These are phyloP conservation scores for Groenewaldozyma tartarivorans DNA, from an alignment of 805 yeast species.

Conservation along the genomic window DNA sequence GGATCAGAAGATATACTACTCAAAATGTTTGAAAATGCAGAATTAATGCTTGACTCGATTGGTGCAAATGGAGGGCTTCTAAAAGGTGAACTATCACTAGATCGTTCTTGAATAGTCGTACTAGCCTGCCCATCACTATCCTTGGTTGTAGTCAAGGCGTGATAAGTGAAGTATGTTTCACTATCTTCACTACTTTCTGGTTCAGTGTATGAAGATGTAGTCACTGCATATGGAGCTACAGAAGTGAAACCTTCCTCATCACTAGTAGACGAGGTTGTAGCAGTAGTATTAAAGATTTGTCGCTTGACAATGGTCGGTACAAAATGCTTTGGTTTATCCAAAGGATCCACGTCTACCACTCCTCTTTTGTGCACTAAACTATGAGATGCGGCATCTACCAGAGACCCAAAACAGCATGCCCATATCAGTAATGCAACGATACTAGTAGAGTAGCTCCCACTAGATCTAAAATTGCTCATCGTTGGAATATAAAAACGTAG, in stretches of 20 bases:
- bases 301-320: neutral
- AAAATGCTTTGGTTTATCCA: neutral
- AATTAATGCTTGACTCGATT: conserved; percentile 13
- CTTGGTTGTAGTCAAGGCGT: neutral
- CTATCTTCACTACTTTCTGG: neutral
- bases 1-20: conserved; percentile 12
- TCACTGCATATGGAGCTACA: neutral
- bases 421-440: too few species aligned
- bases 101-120: neutral
- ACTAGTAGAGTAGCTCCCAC: too few species aligned
- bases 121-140: neutral
- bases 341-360: neutral
- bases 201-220: neutral
- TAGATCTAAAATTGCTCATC: too few species aligned
- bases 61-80: neutral
- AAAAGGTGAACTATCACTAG: neutral
- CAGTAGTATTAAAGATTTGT: neutral
- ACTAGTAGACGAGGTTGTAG: neutral
- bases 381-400: too few species aligned
- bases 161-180: neutral
- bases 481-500: too few species aligned
- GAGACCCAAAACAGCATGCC: too few species aligned
- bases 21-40: conserved; percentile 15
- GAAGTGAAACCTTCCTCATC: neutral
- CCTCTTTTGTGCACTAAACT: neutral